Percentiles rank a stretch among this genome's conserved stretches.
phyloP scores from a whole-genome alignment of 2,329 filamentous ascomycete genomes.

The Ophiostoma novo-ulmi region DNA sequence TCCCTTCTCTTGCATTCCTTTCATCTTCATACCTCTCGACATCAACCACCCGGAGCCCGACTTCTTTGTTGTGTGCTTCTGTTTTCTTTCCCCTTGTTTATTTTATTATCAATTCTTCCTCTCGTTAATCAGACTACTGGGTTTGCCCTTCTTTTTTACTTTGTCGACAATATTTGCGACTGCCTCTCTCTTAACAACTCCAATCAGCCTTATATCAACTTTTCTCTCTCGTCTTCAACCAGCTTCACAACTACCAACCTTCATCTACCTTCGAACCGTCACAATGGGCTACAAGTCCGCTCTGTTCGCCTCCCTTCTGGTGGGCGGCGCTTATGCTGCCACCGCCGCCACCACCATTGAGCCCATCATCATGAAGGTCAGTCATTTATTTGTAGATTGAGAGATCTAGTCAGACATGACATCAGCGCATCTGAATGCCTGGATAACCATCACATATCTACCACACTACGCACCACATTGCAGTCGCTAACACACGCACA shows the following conservation, averaged over 20 bases:
- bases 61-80: constrained; percentile 12
- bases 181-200: constrained; percentile 12
- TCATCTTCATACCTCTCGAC: constrained; percentile 12
- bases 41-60: constrained; percentile 1
- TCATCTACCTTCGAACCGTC: neutral
- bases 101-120: constrained; percentile 15
- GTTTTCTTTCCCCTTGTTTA: constrained; percentile 15
- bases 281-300: constrained; percentile 34
- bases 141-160: constrained; percentile 25
- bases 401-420: neutral
- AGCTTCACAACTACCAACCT: neutral
- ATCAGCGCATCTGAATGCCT: neutral
- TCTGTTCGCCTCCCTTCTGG: constrained; percentile 34
- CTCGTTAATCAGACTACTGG: constrained; percentile 25
- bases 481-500: constrained; percentile 20
- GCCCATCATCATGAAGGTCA: constrained; percentile 65
- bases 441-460: neutral
- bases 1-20: constrained; percentile 13
- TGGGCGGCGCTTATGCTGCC: constrained; percentile 38
- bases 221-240: neutral
- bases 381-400: constrained; percentile 31
- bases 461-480: neutral
- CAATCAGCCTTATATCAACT: neutral
- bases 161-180: constrained; percentile 17
- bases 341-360: constrained; percentile 41